Evolutionary conservation across 257 asterid species (phyloP).

Genomic region (Fraxinus cuspidata): DNA sequence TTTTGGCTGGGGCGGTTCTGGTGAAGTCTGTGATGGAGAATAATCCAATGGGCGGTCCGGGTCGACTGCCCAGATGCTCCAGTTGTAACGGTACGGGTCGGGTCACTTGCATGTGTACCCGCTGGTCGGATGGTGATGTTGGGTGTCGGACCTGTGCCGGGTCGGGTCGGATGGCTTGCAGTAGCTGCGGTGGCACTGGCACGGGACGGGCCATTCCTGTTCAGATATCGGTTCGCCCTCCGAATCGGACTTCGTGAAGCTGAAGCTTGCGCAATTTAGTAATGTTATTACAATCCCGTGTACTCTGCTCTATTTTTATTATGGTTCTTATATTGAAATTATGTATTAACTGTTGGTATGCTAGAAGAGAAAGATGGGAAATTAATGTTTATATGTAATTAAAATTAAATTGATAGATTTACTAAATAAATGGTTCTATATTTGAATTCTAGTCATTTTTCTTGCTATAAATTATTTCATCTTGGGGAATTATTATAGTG

Average conservation of each 20-base stretch:
- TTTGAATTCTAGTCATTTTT: not conserved
- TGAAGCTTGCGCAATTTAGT: not conserved
- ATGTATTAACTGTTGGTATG: not conserved
- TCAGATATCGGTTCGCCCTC: conserved; percentile 64
- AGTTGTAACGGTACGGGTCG: conserved; percentile 91
- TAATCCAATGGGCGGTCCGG: conserved; percentile 69
- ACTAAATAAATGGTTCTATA: not conserved
- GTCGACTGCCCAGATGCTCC: conserved; percentile 68
- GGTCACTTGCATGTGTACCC: conserved; percentile 76
- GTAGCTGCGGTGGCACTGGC: conserved; percentile 85
- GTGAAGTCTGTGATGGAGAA: conserved; percentile 69
- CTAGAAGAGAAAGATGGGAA: not conserved
- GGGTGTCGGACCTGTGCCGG: conserved; percentile 94
- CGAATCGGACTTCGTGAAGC: conserved; percentile 43
- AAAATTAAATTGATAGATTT: not conserved
- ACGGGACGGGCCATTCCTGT: conserved; percentile 93
- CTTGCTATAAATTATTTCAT: not conserved
- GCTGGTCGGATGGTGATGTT: conserved; percentile 92
- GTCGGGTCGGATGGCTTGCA: conserved; percentile 88
- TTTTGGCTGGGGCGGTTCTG: conserved; percentile 53
- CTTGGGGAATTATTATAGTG: no score
- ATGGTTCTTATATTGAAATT: not conserved
- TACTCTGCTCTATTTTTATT: not conserved
- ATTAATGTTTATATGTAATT: not conserved
- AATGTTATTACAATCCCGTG: not conserved